Conservation (phyloP, 768 basidiomycete species). For the Boletus fagicola region DNA sequence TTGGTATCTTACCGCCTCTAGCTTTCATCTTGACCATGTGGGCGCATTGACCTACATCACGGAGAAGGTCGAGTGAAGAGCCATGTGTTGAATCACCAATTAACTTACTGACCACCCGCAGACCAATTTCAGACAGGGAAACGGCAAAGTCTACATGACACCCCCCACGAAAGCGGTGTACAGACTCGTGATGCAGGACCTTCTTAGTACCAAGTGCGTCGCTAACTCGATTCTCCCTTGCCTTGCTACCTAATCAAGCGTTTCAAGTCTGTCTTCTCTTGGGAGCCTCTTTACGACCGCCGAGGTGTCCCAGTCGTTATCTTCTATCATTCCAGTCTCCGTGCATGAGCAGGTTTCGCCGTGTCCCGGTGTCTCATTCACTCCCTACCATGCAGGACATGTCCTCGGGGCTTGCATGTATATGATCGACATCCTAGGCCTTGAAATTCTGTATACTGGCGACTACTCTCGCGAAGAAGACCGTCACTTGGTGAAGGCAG, state of each 20-base stretch:
- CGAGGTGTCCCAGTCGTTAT: constrained; percentile 76
- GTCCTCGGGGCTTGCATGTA: constrained; percentile 98
- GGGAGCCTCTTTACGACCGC: constrained; percentile 73
- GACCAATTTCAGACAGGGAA: constrained; percentile 98
- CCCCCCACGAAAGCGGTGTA: constrained; percentile 97
- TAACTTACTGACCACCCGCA: constrained; percentile 31
- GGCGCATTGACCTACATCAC: constrained; percentile 94
- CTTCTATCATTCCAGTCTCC: constrained; percentile 82
- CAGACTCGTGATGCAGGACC: constrained; percentile 98
- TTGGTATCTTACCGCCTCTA: constrained; percentile 29
- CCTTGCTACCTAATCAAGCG: neutral
- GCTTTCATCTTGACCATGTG: constrained; percentile 97
- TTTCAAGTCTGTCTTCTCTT: constrained; percentile 53
- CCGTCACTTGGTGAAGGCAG: constrained; percentile 92
- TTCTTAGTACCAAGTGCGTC: constrained; percentile 82
- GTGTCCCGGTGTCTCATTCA: constrained; percentile 89
- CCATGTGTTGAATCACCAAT: neutral
- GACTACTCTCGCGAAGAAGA: constrained; percentile 98
- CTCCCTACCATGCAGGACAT: constrained; percentile 95
- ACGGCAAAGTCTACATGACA: constrained; percentile 98
- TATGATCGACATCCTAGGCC: constrained; percentile 90
- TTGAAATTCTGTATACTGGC: constrained; percentile 93
- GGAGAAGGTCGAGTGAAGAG: constrained; percentile 67
- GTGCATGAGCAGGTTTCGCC: constrained; percentile 88
- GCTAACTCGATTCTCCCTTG: neutral